These are phyloP conservation scores for Nelumbo lutea DNA, from an alignment of 164 flowering plant genomes.

Conservation along the genomic window DNA sequence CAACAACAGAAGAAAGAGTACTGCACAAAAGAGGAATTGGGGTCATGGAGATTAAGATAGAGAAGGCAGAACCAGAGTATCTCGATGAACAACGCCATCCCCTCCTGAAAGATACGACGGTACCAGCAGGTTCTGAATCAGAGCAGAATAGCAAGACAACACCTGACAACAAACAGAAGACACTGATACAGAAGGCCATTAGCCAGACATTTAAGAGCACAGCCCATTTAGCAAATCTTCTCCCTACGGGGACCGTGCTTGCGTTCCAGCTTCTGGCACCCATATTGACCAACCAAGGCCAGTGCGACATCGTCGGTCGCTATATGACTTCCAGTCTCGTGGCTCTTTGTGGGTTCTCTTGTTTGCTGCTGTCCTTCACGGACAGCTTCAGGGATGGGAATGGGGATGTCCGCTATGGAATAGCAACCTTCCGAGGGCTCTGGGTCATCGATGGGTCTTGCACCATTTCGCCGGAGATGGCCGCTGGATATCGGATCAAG, in stretches of 20 bases:
- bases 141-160: neutral
- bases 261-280: slow-evolving; percentile 66
- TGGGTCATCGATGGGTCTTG: slow-evolving; percentile 31
- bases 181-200: slow-evolving; percentile 44
- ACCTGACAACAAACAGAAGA: slow-evolving; percentile 19
- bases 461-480: slow-evolving; percentile 17
- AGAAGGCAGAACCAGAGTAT: slow-evolving; percentile 13
- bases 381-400: slow-evolving; percentile 47
- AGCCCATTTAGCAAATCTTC: slow-evolving; percentile 57
- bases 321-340: slow-evolving; percentile 44
- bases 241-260: slow-evolving; percentile 67
- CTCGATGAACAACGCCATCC: slow-evolving; percentile 25
- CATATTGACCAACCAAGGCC: slow-evolving; percentile 48
- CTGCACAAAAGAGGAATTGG: neutral
- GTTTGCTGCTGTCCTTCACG: slow-evolving; percentile 49
- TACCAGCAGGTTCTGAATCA: slow-evolving; percentile 3
- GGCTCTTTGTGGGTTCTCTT: slow-evolving; percentile 47
- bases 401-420: slow-evolving; percentile 17
- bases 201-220: slow-evolving; percentile 61
- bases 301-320: slow-evolving; percentile 40
- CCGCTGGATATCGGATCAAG: slow-evolving; percentile 14
- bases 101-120: slow-evolving; percentile 21
- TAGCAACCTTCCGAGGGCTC: slow-evolving; percentile 25
- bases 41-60: slow-evolving; percentile 38
- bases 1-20: neutral